phyloP scores from a whole-genome alignment of 495 filamentous ascomycete species.

The Penicillium silybi region DNA sequence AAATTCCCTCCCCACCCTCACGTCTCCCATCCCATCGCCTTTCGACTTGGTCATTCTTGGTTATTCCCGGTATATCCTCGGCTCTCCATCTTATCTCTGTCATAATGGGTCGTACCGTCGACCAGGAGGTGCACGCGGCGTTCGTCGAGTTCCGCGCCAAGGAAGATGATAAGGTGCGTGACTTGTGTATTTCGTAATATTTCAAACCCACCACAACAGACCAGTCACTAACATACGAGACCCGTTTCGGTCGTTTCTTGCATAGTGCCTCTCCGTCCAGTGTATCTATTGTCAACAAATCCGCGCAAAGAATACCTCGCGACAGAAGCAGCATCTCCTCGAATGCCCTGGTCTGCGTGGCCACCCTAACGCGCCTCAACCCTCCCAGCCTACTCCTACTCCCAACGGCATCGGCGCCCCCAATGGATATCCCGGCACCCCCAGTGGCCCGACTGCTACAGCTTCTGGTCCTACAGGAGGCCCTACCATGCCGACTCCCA shows the following conservation, averaged over 20 bases:
- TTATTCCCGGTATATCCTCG: not conserved
- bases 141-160: conserved; percentile 59
- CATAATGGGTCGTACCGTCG: conserved; percentile 54
- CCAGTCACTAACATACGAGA: conserved; percentile 32
- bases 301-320: conserved; percentile 55
- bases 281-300: conserved; percentile 58
- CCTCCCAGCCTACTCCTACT: conserved; percentile 35
- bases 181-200: conserved; percentile 49
- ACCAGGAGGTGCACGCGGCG: conserved; percentile 55
- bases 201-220: conserved; percentile 29
- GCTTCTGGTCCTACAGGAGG: conserved; percentile 32
- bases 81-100: conserved; percentile 17
- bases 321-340: conserved; percentile 54
- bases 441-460: conserved; percentile 36
- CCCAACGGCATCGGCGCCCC: conserved; percentile 43
- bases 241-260: conserved; percentile 18
- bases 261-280: conserved; percentile 55
- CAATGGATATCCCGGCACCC: conserved; percentile 47
- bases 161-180: conserved; percentile 57
- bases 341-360: conserved; percentile 51
- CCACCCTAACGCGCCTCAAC: conserved; percentile 41
- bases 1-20: conserved; percentile 4
- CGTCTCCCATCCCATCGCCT: not conserved
- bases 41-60: not conserved
- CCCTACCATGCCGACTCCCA: conserved; percentile 36